Evolutionary conservation across 208 protist genomes (phyloP).

Genomic region (Trypanosoma caninum): DNA sequence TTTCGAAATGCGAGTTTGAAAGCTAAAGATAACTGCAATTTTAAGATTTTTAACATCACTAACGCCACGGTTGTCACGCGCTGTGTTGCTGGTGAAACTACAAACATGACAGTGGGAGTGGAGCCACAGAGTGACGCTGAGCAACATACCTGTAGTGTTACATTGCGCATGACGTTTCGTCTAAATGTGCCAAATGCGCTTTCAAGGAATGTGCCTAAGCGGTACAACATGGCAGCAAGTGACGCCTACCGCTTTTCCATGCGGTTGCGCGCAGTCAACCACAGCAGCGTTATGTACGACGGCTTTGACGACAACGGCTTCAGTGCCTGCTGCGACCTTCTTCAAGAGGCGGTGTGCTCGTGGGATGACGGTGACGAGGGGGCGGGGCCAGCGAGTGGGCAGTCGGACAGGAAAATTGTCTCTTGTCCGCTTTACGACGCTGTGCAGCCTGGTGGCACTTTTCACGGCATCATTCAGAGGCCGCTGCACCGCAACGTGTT

Average conservation of each 20-base stretch:
- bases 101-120: too few relatives aligned
- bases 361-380: slow-evolving; percentile 9
- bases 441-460: not conserved
- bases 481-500: slow-evolving; percentile 53
- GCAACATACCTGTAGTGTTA: slow-evolving; percentile 19
- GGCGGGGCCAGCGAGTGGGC: not conserved
- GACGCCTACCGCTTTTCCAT: slow-evolving; percentile 60
- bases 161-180: slow-evolving; percentile 21
- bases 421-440: slow-evolving; percentile 32
- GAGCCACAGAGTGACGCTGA: not conserved
- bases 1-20: slow-evolving; percentile 36
- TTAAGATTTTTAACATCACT: slow-evolving; percentile 46
- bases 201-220: not conserved
- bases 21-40: slow-evolving; percentile 43
- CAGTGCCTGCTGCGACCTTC: slow-evolving; percentile 73
- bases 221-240: slow-evolving; percentile 2
- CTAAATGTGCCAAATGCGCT: too few relatives aligned
- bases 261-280: slow-evolving; percentile 28
- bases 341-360: slow-evolving; percentile 23
- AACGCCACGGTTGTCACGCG: slow-evolving; percentile 30
- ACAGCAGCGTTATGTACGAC: slow-evolving; percentile 63
- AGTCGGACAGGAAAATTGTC: slow-evolving; percentile 17
- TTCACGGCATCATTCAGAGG: slow-evolving; percentile 45
- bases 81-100: slow-evolving; percentile 23
- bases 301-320: slow-evolving; percentile 73